phyloP scores from a whole-genome alignment of 768 basidiomycete species.

The Naganishia friedmannii region DNA sequence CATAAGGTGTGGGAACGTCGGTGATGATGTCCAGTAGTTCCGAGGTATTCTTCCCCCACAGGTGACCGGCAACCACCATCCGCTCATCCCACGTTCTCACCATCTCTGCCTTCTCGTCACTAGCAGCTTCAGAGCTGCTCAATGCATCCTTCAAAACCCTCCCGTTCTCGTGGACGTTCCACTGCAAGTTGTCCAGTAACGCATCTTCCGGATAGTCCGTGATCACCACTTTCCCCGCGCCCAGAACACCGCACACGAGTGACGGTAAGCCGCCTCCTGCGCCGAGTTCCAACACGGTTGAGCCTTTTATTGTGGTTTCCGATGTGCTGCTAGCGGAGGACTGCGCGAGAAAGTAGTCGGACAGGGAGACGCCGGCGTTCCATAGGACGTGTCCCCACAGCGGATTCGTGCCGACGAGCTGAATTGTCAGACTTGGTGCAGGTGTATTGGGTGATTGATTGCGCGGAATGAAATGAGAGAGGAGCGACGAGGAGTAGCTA shows the following conservation, averaged over 20 bases:
- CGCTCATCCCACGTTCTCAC: constrained; percentile 27
- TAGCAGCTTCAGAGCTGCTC: no score
- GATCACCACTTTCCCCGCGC: constrained; percentile 69
- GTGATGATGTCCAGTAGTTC: constrained; percentile 32
- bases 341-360: constrained; percentile 35
- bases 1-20: neutral
- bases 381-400: constrained; percentile 51
- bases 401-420: constrained; percentile 47
- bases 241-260: constrained; percentile 68
- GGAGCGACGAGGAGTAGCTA: constrained; percentile 28
- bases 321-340: constrained; percentile 33
- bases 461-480: neutral
- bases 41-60: constrained; percentile 44
- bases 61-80: constrained; percentile 39
- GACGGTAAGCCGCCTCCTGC: constrained; percentile 89
- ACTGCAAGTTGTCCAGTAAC: constrained; percentile 69
- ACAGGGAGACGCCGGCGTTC: constrained; percentile 14
- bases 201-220: constrained; percentile 87
- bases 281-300: constrained; percentile 76
- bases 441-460: neutral
- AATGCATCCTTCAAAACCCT: constrained; percentile 16
- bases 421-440: constrained; percentile 5
- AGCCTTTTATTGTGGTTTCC: constrained; percentile 45
- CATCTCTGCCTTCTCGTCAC: constrained; percentile 21
- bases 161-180: constrained; percentile 65